These are phyloP conservation scores for Backusella tarrabulga DNA, from an alignment of 192 early-diverging fungal genomes.

Conservation along the genomic window DNA sequence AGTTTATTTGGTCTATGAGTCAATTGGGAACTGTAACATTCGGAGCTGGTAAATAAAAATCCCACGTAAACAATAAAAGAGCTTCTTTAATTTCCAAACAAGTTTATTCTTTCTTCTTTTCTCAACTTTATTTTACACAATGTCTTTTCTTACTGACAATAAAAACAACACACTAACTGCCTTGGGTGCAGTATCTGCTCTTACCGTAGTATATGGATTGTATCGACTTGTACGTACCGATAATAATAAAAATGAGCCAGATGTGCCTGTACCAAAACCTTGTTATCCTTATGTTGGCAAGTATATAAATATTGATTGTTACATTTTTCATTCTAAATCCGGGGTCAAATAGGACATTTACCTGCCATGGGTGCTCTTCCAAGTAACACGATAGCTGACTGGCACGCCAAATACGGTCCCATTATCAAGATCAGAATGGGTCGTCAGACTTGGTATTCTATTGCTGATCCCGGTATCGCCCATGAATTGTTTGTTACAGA, in stretches of 20 bases:
- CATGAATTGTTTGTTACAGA: background rate
- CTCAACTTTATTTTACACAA: background rate
- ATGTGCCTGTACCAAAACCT: background rate
- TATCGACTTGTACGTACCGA: background rate
- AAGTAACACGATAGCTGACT: background rate
- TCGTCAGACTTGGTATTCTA: background rate
- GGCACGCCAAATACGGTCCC: background rate
- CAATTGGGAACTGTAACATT: background rate
- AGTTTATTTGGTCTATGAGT: background rate
- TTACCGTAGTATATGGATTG: background rate
- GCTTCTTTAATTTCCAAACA: background rate
- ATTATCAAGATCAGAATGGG: constrained; percentile 6
- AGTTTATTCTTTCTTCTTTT: background rate
- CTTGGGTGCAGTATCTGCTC: background rate
- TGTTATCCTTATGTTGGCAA: background rate
- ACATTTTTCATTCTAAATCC: background rate
- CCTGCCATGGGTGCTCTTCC: background rate
- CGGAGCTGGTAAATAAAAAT: background rate
- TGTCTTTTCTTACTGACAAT: background rate
- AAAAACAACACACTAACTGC: background rate
- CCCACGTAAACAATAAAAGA: background rate
- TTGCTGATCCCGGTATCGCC: background rate
- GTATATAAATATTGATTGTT: background rate
- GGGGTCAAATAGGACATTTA: background rate
- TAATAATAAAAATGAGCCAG: background rate